These are phyloP conservation scores for Yamadazyma pseudoaaseri DNA, from an alignment of 1,139 yeast species.

Conservation along the genomic window DNA sequence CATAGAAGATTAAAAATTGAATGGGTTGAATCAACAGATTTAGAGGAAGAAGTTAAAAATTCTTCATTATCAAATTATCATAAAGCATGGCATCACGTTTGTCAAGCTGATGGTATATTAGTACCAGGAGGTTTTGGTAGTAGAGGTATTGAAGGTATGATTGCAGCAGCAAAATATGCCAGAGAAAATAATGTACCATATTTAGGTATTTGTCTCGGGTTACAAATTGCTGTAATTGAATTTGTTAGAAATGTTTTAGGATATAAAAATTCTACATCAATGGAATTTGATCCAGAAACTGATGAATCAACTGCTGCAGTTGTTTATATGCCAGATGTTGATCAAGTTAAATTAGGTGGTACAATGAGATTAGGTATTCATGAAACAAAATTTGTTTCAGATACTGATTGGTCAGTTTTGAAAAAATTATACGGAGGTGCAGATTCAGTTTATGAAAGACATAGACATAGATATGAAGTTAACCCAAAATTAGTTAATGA, in stretches of 20 bases:
- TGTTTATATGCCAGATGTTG: slow-evolving; percentile 98
- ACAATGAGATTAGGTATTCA: slow-evolving; percentile 98
- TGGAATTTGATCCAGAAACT: slow-evolving; percentile 72
- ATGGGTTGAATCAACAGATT: slow-evolving; percentile 95
- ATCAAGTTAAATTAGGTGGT: slow-evolving; percentile 94
- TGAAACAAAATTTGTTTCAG: slow-evolving; percentile 76
- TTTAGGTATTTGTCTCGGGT: slow-evolving; percentile 95
- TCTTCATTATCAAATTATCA: slow-evolving; percentile 76
- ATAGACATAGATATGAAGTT: slow-evolving; percentile 97
- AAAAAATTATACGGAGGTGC: slow-evolving; percentile 79
- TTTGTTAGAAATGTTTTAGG: slow-evolving; percentile 83
- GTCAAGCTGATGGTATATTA: slow-evolving; percentile 94
- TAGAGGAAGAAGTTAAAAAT: slow-evolving; percentile 70
- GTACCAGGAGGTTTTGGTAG: slow-evolving; percentile 99
- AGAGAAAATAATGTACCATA: slow-evolving; percentile 92
- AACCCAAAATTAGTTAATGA: slow-evolving; percentile 75
- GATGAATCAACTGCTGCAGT: slow-evolving; percentile 73
- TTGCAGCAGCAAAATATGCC: slow-evolving; percentile 96
- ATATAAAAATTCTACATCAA: slow-evolving; percentile 67
- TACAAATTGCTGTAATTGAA: slow-evolving; percentile 96
- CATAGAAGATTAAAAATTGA: slow-evolving; percentile 78
- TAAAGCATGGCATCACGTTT: slow-evolving; percentile 92
- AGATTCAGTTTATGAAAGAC: slow-evolving; percentile 81
- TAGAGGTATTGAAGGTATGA: slow-evolving; percentile 98
- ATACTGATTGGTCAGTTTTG: slow-evolving; percentile 68